A percentile compares a stretch with the other conserved stretches of the same genome.
Evolutionary conservation across 2,329 filamentous ascomycete genomes (phyloP).

Genomic region (Microsporum audouinii): DNA sequence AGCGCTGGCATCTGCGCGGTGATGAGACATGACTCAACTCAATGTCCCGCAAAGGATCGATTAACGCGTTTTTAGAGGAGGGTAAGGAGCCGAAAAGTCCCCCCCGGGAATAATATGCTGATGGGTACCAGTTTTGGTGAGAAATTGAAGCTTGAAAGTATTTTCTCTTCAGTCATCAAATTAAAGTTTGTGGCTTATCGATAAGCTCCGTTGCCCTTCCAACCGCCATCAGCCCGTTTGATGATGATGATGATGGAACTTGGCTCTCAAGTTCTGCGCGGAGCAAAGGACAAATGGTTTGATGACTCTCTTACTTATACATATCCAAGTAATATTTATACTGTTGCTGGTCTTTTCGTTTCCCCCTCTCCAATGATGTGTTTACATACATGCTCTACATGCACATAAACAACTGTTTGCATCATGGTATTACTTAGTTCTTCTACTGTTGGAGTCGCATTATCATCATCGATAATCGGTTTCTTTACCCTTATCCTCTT

Average conservation of each 20-base stretch:
- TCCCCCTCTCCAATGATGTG: neutral
- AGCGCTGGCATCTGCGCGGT: constrained; percentile 64
- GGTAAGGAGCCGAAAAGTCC: neutral
- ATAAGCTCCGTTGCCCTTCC: constrained; percentile 26
- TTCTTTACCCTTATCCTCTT: constrained; percentile 74
- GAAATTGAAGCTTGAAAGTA: neutral
- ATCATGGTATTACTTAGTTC: constrained; percentile 37
- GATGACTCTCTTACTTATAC: neutral
- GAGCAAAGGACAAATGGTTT: neutral
- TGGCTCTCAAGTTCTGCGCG: neutral
- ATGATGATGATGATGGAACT: neutral
- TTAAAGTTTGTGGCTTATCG: constrained; percentile 21
- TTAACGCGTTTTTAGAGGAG: neutral
- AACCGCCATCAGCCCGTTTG: constrained; percentile 15
- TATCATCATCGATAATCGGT: constrained; percentile 46
- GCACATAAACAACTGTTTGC: neutral
- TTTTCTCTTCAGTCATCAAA: neutral
- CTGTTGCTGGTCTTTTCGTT: neutral
- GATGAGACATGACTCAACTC: constrained; percentile 34
- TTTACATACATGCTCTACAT: neutral
- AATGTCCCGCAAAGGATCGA: too few relatives aligned
- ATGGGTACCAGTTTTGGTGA: neutral
- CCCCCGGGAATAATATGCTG: too few relatives aligned
- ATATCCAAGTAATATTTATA: neutral
- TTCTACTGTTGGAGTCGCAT: constrained; percentile 33